Evolutionary conservation across 2,329 filamentous ascomycete genomes (phyloP).

Genomic region (Sporothrix mexicana): DNA sequence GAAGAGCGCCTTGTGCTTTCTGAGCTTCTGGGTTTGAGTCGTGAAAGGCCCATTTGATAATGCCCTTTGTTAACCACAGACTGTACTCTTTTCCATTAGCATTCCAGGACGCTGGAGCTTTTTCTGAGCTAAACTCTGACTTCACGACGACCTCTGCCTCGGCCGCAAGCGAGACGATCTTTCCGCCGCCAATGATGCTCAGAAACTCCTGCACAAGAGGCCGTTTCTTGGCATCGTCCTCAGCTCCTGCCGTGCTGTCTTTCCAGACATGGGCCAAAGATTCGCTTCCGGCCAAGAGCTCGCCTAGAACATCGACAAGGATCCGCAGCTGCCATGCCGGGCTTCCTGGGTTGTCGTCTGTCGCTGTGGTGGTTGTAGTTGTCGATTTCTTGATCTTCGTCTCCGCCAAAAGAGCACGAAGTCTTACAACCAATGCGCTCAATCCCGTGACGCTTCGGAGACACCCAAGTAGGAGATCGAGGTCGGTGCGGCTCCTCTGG

Average conservation of each 20-base stretch:
- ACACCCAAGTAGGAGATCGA: slow-evolving; percentile 63
- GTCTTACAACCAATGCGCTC: slow-evolving; percentile 74
- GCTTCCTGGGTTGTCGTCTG: slow-evolving; percentile 39
- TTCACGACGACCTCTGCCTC: slow-evolving; percentile 61
- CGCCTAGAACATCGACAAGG: slow-evolving; percentile 52
- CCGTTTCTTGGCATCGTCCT: slow-evolving; percentile 41
- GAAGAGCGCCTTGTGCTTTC: slow-evolving; percentile 54
- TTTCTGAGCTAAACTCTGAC: slow-evolving; percentile 38
- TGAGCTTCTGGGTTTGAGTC: slow-evolving; percentile 46
- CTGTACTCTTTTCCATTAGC: slow-evolving; percentile 68
- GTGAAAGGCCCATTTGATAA: slow-evolving; percentile 54
- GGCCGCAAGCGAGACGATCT: slow-evolving; percentile 57
- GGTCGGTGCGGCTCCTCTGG: slow-evolving; percentile 43
- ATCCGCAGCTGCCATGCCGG: slow-evolving; percentile 52
- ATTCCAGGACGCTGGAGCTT: slow-evolving; percentile 58
- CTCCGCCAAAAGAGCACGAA: slow-evolving; percentile 66
- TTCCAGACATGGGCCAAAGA: slow-evolving; percentile 50
- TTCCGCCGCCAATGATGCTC: slow-evolving; percentile 56
- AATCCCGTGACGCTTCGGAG: slow-evolving; percentile 77
- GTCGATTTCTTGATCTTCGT: slow-evolving; percentile 46
- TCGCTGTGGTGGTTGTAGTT: slow-evolving; percentile 45
- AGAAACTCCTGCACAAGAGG: slow-evolving; percentile 53
- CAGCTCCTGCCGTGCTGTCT: slow-evolving; percentile 38
- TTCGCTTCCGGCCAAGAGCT: slow-evolving; percentile 49
- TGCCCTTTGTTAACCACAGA: slow-evolving; percentile 72